Conservation (phyloP, 2,329 filamentous ascomycete species). For the Talaromyces verruculosus region DNA sequence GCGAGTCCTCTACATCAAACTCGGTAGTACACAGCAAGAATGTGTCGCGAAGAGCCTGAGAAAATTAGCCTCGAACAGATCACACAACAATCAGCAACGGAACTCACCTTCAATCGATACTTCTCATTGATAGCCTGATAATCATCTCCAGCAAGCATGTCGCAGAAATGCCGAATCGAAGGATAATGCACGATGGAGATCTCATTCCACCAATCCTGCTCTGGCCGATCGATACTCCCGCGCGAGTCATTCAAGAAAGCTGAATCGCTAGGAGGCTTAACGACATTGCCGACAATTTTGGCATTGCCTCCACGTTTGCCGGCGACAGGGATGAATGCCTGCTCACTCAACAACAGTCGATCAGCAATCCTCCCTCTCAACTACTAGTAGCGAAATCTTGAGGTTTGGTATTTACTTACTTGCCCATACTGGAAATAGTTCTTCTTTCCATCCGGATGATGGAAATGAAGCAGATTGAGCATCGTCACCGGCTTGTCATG, state of each 20-base stretch:
- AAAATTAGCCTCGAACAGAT: not conserved
- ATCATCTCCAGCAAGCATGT: conserved; percentile 59
- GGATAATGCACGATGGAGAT: conserved; percentile 66
- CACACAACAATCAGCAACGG: not conserved
- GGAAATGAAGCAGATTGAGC: conserved; percentile 63
- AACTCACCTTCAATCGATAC: conserved; percentile 48
- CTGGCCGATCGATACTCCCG: conserved; percentile 25
- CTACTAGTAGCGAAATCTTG: no score
- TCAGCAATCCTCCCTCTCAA: not conserved
- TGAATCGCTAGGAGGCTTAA: conserved; percentile 29
- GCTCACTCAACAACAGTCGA: not conserved
- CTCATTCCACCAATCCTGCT: conserved; percentile 57
- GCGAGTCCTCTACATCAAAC: conserved; percentile 41
- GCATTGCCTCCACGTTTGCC: conserved; percentile 56
- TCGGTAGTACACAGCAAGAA: conserved; percentile 57
- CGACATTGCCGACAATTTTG: conserved; percentile 62
- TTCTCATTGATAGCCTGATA: conserved; percentile 60
- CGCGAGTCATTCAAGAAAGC: conserved; percentile 27
- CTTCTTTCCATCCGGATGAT: conserved; percentile 49
- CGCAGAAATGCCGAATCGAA: conserved; percentile 60
- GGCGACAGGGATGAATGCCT: conserved; percentile 48
- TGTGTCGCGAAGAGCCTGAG: conserved; percentile 52
- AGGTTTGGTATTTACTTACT: conserved; percentile 40
- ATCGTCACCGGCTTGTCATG: conserved; percentile 56
- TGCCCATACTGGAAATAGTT: conserved; percentile 60